Percentiles rank a stretch among this genome's conserved stretches.
Evolutionary conservation across 208 protist species (phyloP).

Genomic region (Acanthamoeba castellanii): DNA sequence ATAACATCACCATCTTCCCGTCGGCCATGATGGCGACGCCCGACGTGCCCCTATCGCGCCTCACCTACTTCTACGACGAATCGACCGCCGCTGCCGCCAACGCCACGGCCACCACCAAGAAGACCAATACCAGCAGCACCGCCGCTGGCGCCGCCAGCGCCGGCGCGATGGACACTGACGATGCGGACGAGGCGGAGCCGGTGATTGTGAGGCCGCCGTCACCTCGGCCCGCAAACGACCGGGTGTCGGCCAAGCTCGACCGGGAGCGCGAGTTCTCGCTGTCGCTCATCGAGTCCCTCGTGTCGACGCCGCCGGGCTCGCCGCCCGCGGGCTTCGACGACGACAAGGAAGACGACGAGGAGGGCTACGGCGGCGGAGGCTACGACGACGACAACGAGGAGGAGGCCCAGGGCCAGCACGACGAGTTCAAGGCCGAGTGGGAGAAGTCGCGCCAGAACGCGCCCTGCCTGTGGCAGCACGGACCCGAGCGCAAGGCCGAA

Average conservation of each 20-base stretch:
- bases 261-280: slow-evolving; percentile 37
- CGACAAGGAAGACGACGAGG: slow-evolving; percentile 19
- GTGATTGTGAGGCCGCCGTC: neutral
- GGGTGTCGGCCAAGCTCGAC: neutral
- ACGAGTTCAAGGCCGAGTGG: slow-evolving; percentile 53
- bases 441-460: neutral
- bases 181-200: neutral
- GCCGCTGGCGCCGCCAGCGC: neutral
- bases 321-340: neutral
- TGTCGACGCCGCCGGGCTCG: neutral
- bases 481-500: neutral
- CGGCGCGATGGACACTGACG: neutral
- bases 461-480: neutral
- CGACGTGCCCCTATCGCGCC: neutral
- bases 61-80: slow-evolving; percentile 43
- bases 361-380: neutral
- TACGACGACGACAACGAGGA: neutral
- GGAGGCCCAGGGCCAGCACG: slow-evolving; percentile 9
- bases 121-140: neutral
- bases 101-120: neutral
- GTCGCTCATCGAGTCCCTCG: slow-evolving; percentile 32
- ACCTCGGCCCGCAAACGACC: neutral
- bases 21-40: neutral
- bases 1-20: slow-evolving; percentile 46
- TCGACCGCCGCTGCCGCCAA: neutral